Percentiles rank a stretch among this genome's conserved stretches.
phyloP scores from a whole-genome alignment of 371 early-diverging fungal species.

The Circinella umbellata region DNA sequence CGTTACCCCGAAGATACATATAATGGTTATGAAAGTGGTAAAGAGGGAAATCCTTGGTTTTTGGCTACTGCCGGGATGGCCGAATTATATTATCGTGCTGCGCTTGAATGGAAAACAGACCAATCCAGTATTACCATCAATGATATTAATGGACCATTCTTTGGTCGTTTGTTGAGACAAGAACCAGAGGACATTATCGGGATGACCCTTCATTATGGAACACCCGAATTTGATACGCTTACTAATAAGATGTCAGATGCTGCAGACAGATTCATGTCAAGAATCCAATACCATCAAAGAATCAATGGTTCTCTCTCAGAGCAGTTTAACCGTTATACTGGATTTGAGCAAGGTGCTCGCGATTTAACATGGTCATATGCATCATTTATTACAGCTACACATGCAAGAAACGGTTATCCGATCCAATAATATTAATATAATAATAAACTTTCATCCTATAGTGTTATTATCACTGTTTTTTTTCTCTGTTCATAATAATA shows the following conservation, averaged over 20 bases:
- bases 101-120: conserved; percentile 30
- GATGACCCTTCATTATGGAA: conserved; percentile 23
- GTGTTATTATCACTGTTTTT: neutral
- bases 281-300: conserved; percentile 59
- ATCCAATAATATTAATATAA: neutral
- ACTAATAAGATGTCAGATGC: conserved; percentile 29
- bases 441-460: no score
- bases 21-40: conserved; percentile 58
- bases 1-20: conserved; percentile 79
- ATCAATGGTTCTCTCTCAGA: conserved; percentile 66
- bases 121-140: conserved; percentile 43
- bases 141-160: conserved; percentile 44
- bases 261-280: conserved; percentile 64
- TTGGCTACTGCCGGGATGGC: conserved; percentile 66
- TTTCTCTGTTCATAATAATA: neutral
- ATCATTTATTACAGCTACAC: conserved; percentile 55
- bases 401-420: conserved; percentile 11
- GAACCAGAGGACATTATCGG: conserved; percentile 10
- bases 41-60: conserved; percentile 78
- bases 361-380: conserved; percentile 84
- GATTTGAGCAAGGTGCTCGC: conserved; percentile 66
- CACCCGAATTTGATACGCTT: conserved; percentile 26
- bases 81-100: conserved; percentile 68
- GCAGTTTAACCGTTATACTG: conserved; percentile 64
- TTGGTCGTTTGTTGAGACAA: conserved; percentile 26